Evolutionary conservation across 129 eudicot genomes (phyloP).

Genomic region (Oenanthe sinensis): DNA sequence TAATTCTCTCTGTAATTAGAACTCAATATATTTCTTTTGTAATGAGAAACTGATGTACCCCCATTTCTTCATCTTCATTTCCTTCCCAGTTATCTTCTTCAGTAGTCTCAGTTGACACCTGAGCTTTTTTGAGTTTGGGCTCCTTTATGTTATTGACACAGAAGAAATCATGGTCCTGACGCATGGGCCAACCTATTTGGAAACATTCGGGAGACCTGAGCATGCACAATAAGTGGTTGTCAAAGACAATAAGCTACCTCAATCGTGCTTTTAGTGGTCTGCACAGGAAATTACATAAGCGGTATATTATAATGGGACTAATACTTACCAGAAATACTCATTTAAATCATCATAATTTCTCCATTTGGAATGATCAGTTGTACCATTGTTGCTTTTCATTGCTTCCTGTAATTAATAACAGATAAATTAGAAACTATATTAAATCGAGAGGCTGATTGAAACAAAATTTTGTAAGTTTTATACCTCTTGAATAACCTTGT

Average conservation of each 20-base stretch:
- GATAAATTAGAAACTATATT: constrained; percentile 23
- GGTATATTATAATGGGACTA: neutral
- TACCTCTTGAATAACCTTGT: constrained; percentile 72
- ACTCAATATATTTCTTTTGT: neutral
- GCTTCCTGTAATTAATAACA: constrained; percentile 73
- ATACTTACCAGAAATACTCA: constrained; percentile 74
- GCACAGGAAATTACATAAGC: neutral
- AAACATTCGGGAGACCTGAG: constrained; percentile 86
- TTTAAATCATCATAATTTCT: constrained; percentile 96
- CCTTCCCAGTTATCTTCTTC: constrained; percentile 26
- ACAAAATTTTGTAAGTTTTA: constrained; percentile 3
- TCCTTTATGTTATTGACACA: constrained; percentile 33
- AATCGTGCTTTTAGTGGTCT: neutral
- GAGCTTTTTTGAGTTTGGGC: constrained; percentile 28
- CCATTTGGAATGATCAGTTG: constrained; percentile 89
- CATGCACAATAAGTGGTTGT: constrained; percentile 13
- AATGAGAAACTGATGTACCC: constrained; percentile 31
- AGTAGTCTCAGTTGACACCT: constrained; percentile 13
- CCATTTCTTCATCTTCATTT: constrained; percentile 52
- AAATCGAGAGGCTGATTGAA: neutral
- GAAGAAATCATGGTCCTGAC: constrained; percentile 79
- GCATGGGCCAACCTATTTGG: constrained; percentile 93
- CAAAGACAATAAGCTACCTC: constrained; percentile 1
- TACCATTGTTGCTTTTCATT: constrained; percentile 70
- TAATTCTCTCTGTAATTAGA: neutral